phyloP scores from a whole-genome alignment of 257 asterid genomes.

The Handroanthus guayacan region DNA sequence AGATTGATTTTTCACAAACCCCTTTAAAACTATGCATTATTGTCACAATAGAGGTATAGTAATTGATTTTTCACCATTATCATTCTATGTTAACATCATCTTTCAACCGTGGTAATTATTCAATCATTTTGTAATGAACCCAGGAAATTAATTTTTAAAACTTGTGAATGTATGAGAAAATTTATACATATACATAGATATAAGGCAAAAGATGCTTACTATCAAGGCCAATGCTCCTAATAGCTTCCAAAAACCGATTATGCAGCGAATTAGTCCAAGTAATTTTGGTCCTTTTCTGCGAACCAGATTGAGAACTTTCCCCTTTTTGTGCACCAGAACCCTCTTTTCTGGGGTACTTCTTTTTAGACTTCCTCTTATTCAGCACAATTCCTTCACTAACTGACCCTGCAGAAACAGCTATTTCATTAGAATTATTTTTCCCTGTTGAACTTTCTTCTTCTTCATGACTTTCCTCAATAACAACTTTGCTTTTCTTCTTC shows the following conservation, averaged over 20 bases:
- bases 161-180: too few relatives aligned
- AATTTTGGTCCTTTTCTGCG: constrained; percentile 47
- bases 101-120: too few relatives aligned
- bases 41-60: too few relatives aligned
- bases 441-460: background rate
- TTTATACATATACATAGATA: background rate
- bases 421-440: background rate
- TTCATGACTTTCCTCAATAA: constrained; percentile 25
- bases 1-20: too few relatives aligned
- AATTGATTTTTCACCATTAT: too few relatives aligned
- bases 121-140: too few relatives aligned
- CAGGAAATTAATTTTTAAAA: too few relatives aligned
- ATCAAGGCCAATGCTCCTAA: constrained; percentile 55
- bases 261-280: constrained; percentile 66
- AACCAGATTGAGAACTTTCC: constrained; percentile 22
- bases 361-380: constrained; percentile 33
- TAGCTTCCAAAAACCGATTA: constrained; percentile 64
- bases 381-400: constrained; percentile 2
- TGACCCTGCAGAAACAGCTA: constrained; percentile 19
- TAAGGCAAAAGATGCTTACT: constrained; percentile 47
- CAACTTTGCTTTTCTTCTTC: constrained; percentile 32
- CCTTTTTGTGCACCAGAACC: constrained; percentile 29
- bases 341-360: constrained; percentile 29
- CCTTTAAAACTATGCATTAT: too few relatives aligned
- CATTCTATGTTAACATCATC: too few relatives aligned